Conservation (phyloP, 2,329 filamentous ascomycete species). For the Cordyceps tenuipes region DNA sequence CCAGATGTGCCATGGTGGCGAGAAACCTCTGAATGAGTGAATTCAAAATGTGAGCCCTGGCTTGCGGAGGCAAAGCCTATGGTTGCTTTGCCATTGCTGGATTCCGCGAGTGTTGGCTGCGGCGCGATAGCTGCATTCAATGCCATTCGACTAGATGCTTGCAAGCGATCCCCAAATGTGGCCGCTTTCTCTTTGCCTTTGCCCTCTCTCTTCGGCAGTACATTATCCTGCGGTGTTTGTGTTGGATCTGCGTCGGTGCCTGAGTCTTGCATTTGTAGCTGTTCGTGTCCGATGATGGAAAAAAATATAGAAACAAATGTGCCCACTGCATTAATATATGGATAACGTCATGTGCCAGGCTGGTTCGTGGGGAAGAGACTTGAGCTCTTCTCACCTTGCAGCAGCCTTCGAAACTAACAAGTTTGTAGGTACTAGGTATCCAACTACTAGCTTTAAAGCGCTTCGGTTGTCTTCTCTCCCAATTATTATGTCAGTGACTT, state of each 20-base stretch:
- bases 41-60: not conserved
- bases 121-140: slow-evolving; percentile 18
- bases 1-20: not conserved
- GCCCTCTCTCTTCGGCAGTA: not conserved
- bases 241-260: not conserved
- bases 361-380: not conserved
- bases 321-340: not conserved
- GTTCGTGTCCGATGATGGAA: not conserved
- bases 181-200: slow-evolving; percentile 13
- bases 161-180: slow-evolving; percentile 19
- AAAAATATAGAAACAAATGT: not conserved
- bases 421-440: no score
- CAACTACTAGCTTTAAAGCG: no score
- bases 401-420: no score
- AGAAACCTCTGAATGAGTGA: not conserved
- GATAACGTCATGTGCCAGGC: not conserved
- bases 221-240: not conserved
- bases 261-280: not conserved
- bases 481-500: no score
- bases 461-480: no score
- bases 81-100: slow-evolving; percentile 14
- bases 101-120: slow-evolving; percentile 11
- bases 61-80: not conserved
- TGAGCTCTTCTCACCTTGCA: not conserved
- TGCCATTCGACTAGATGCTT: slow-evolving; percentile 21